Evolutionary conservation across 1,284 basidiomycete genomes (phyloP).

Genomic region (Cystobasidium pallidum): DNA sequence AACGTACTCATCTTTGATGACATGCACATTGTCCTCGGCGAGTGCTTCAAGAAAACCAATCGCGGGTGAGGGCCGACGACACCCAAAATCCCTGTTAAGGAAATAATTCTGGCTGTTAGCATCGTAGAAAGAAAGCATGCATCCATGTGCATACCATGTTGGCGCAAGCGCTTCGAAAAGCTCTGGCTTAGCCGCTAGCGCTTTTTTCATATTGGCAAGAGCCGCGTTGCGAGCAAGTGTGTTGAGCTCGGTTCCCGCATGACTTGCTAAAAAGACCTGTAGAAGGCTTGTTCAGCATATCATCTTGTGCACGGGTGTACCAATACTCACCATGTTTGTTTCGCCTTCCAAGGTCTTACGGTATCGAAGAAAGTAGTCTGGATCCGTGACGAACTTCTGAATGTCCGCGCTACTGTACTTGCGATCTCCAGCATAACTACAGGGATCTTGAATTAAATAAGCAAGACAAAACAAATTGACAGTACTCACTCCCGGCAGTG

Average conservation of each 20-base stretch:
- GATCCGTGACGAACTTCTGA: too few species aligned
- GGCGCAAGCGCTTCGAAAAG: not conserved
- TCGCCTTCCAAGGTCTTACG: too few species aligned
- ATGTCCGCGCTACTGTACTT: too few species aligned
- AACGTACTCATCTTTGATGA: too few species aligned
- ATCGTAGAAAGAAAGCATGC: not conserved
- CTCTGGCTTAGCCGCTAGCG: not conserved
- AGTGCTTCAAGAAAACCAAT: not conserved
- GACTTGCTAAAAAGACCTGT: too few species aligned
- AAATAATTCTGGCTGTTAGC: not conserved
- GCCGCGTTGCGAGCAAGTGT: too few species aligned
- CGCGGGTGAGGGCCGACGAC: not conserved
- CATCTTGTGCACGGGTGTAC: too few species aligned
- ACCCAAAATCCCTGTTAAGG: not conserved
- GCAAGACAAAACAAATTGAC: not conserved
- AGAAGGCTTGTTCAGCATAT: not conserved
- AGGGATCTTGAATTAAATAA: too few species aligned
- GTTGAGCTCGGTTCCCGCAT: too few species aligned
- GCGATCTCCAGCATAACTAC: too few species aligned
- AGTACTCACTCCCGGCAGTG: not conserved
- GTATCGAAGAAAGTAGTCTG: too few species aligned
- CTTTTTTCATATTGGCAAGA: not conserved
- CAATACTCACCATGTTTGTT: too few species aligned
- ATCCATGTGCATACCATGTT: not conserved
- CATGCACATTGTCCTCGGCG: not conserved